These are phyloP conservation scores for Diaporthe helianthi DNA, from an alignment of 2,329 filamentous ascomycete species.

Conservation along the genomic window DNA sequence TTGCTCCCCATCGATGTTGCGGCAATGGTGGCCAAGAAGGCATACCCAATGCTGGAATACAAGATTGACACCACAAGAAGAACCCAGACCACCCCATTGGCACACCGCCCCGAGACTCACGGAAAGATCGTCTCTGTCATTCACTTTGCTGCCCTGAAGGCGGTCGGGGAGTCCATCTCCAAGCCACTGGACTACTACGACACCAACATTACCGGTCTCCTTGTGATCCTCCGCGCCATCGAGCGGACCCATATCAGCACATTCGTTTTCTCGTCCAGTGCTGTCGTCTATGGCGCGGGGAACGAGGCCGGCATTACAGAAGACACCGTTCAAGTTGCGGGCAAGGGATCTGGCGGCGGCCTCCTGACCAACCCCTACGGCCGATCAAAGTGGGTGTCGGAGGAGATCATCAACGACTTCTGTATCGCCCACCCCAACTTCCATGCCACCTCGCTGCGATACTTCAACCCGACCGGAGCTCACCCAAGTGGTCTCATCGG, in stretches of 20 bases:
- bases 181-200: conserved; percentile 32
- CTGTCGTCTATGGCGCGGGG: conserved; percentile 28
- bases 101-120: neutral
- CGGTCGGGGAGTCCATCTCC: conserved; percentile 30
- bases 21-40: conserved; percentile 28
- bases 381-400: conserved; percentile 32
- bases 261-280: conserved; percentile 32
- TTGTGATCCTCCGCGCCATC: conserved; percentile 26
- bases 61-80: conserved; percentile 23
- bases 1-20: conserved; percentile 29
- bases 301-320: conserved; percentile 29
- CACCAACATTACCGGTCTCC: conserved; percentile 27
- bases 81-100: conserved; percentile 12
- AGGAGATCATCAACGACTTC: conserved; percentile 34
- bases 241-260: conserved; percentile 25
- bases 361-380: conserved; percentile 33
- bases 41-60: conserved; percentile 29
- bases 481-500: conserved; percentile 31
- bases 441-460: conserved; percentile 29
- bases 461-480: conserved; percentile 33
- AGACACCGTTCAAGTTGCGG: conserved; percentile 28
- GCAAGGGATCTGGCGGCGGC: conserved; percentile 28
- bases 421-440: conserved; percentile 22
- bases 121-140: conserved; percentile 31
- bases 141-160: conserved; percentile 33